Evolutionary conservation across 257 asterid genomes (phyloP).

Genomic region (Nicotiana paniculata): DNA sequence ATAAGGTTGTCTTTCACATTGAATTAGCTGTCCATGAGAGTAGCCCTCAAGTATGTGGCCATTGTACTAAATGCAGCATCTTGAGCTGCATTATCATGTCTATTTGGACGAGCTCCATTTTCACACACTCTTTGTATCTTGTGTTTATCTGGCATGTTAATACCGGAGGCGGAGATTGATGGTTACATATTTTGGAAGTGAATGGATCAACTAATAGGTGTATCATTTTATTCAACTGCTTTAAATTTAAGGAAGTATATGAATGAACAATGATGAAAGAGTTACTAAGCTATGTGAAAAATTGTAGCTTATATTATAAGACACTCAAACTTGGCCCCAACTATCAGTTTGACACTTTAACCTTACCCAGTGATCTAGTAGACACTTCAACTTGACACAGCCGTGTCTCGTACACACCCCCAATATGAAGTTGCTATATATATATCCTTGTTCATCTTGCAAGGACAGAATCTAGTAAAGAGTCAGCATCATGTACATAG

Average conservation of each 20-base stretch:
- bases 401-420: no score
- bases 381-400: no score
- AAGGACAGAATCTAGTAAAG: no score
- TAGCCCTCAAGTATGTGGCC: not conserved
- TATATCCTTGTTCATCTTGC: no score
- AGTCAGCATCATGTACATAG: no score
- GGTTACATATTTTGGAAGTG: not conserved
- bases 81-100: not conserved
- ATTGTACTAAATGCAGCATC: not conserved
- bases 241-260: not conserved
- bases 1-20: constrained; percentile 2
- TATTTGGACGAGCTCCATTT: not conserved
- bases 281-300: not conserved
- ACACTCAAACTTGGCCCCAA: no score
- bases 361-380: no score
- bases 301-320: no score
- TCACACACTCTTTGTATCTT: not conserved
- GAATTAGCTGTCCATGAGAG: not conserved
- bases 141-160: not conserved
- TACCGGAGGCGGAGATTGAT: not conserved
- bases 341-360: no score
- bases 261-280: not conserved
- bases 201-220: not conserved
- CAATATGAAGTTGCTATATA: no score
- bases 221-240: not conserved